A percentile compares a stretch with the other conserved stretches of the same genome.
Conservation (phyloP, 75 land plant genomes). For the Pinus albicaulis region DNA sequence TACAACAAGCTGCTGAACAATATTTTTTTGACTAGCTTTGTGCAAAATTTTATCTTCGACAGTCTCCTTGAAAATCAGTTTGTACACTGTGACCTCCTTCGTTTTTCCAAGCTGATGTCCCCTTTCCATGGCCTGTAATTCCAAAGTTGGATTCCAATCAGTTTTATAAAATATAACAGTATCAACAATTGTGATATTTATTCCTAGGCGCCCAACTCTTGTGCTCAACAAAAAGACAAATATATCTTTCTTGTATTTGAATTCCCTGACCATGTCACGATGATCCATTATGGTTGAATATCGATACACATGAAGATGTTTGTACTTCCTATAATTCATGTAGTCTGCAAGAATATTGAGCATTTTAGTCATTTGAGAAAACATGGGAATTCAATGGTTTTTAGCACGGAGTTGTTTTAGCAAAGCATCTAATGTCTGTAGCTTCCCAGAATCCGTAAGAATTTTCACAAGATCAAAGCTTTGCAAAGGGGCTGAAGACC, state of each 20-base stretch:
- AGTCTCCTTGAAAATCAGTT: slow-evolving; percentile 92
- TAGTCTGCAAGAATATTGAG: slow-evolving; percentile 52
- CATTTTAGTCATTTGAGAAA: too few relatives aligned
- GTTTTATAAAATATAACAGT: slow-evolving; percentile 98
- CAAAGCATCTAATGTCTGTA: slow-evolving; percentile 80
- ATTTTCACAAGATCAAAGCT: slow-evolving; percentile 94
- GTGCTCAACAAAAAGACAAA: slow-evolving; percentile 97
- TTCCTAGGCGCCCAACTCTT: slow-evolving; percentile 97
- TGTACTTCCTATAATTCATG: slow-evolving; percentile 46
- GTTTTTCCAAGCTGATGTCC: too few relatives aligned
- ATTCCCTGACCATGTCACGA: too few relatives aligned
- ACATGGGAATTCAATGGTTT: neutral
- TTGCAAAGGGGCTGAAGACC: slow-evolving; percentile 88
- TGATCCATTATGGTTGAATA: too few relatives aligned
- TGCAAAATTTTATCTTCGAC: slow-evolving; percentile 96
- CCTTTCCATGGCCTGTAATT: slow-evolving; percentile 9
- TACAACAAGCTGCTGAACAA: slow-evolving; percentile 97
- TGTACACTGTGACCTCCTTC: slow-evolving; percentile 84
- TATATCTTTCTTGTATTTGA: slow-evolving; percentile 33
- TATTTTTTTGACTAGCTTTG: slow-evolving; percentile 97
- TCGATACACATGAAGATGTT: neutral
- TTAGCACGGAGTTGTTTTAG: slow-evolving; percentile 79
- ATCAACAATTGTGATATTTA: slow-evolving; percentile 96
- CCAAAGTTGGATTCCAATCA: slow-evolving; percentile 99
- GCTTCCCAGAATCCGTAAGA: slow-evolving; percentile 99